A percentile compares a stretch with the other conserved stretches of the same genome.
These are phyloP conservation scores for Colletotrichum sp. DNA, from an alignment of 2,329 filamentous ascomycete species.

Conservation along the genomic window DNA sequence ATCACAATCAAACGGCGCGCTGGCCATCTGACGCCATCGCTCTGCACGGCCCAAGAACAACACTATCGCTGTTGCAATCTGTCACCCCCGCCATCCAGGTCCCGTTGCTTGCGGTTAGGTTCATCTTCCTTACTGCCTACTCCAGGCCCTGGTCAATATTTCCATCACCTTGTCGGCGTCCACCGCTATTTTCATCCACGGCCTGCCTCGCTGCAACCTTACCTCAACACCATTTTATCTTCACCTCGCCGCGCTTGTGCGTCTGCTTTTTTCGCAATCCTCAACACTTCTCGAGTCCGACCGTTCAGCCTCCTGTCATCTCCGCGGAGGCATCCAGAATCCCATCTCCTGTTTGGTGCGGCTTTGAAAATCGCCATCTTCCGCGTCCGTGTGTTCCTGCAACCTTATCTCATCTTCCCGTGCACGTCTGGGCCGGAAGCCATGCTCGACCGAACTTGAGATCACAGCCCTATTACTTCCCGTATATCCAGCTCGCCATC, in stretches of 20 bases:
- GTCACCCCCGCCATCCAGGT: neutral
- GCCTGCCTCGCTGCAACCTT: neutral
- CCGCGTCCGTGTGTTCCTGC: neutral
- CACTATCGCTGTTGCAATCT: neutral
- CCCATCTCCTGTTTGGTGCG: neutral
- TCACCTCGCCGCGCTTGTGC: neutral
- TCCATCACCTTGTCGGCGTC: neutral
- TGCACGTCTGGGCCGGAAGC: neutral
- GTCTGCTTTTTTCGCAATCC: neutral
- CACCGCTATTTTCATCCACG: neutral
- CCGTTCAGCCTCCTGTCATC: neutral
- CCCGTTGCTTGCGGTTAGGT: neutral
- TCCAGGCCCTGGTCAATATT: neutral
- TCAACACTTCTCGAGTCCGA: neutral
- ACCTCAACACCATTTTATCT: neutral
- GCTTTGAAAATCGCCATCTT: neutral
- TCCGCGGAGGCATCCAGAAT: neutral
- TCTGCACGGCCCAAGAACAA: conserved; percentile 6
- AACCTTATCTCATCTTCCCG: neutral
- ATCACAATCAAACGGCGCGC: conserved; percentile 1
- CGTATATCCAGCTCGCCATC: neutral
- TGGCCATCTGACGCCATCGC: conserved; percentile 13
- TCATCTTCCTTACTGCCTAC: neutral
- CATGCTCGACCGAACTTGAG: neutral
- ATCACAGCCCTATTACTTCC: neutral